phyloP scores from a whole-genome alignment of 345 rosid genomes.

The Lagerstroemia speciosa region DNA sequence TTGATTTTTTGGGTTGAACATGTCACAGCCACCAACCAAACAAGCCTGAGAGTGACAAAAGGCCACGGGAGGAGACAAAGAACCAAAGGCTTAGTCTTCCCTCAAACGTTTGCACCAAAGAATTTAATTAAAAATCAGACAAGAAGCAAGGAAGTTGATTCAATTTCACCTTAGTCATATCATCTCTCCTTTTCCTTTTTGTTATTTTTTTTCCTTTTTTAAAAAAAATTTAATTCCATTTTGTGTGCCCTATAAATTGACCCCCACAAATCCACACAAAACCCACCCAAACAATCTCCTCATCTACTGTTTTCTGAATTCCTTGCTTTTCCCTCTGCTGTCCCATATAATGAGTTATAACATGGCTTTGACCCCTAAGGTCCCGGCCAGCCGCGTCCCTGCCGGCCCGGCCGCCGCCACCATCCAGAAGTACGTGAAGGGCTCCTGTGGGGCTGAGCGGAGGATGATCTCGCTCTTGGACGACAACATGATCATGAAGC shows the following conservation, averaged over 20 bases:
- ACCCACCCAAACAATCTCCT: not conserved
- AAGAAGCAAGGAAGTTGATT: constrained; percentile 79
- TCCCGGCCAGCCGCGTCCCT: not conserved
- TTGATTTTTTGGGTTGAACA: too few species aligned
- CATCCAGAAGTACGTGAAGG: too few species aligned
- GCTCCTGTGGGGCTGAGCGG: too few species aligned
- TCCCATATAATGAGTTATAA: not conserved
- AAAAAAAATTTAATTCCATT: not conserved
- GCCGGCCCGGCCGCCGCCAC: not conserved
- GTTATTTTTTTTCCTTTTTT: not conserved
- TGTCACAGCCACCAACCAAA: too few species aligned
- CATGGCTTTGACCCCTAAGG: not conserved
- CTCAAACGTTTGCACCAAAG: not conserved
- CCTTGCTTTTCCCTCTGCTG: not conserved
- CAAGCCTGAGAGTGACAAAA: not conserved
- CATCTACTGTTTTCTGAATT: not conserved
- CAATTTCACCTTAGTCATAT: constrained; percentile 8
- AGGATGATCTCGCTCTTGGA: too few species aligned
- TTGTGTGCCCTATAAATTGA: constrained; percentile 1
- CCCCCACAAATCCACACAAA: not conserved
- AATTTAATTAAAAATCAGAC: constrained; percentile 26
- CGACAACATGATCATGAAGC: too few species aligned
- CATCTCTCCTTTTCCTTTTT: not conserved
- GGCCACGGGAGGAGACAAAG: not conserved
- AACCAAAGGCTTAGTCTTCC: not conserved